phyloP scores from a whole-genome alignment of 352 stramenopile genomes.

The Pythium angustatum region DNA sequence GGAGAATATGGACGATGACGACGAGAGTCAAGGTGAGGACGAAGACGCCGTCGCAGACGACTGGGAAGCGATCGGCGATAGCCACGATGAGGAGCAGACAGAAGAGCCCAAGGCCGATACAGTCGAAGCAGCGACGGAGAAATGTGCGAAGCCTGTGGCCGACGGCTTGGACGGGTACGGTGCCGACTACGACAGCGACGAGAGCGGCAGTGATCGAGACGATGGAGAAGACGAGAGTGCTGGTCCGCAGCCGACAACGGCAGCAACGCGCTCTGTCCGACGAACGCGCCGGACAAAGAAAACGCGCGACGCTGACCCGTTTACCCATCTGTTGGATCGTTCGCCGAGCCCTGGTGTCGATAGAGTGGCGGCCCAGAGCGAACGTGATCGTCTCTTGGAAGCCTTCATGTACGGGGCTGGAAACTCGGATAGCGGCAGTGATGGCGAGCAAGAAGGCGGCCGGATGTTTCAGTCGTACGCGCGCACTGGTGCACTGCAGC shows the following conservation, averaged over 20 bases:
- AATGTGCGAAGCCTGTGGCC: background rate
- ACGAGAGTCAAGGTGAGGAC: slow-evolving; percentile 10
- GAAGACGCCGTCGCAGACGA: slow-evolving; percentile 22
- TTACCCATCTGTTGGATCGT: background rate
- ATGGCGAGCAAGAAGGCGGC: slow-evolving; percentile 12
- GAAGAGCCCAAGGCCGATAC: no score
- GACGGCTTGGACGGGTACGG: slow-evolving; percentile 47
- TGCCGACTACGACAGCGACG: slow-evolving; percentile 66
- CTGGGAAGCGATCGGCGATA: slow-evolving; percentile 18
- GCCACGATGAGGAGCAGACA: slow-evolving; percentile 23
- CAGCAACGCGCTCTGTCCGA: slow-evolving; percentile 9
- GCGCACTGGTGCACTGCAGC: slow-evolving; percentile 55
- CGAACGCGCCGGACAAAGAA: slow-evolving; percentile 17
- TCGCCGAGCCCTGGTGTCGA: background rate
- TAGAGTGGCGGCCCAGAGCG: background rate
- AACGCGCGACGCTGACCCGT: background rate
- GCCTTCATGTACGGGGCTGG: slow-evolving; percentile 25
- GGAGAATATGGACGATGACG: slow-evolving; percentile 3
- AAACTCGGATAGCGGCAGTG: slow-evolving; percentile 19
- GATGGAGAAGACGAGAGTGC: slow-evolving; percentile 3
- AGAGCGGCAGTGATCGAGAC: slow-evolving; percentile 30
- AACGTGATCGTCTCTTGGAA: slow-evolving; percentile 17
- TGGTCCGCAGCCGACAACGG: background rate
- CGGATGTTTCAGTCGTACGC: slow-evolving; percentile 61
- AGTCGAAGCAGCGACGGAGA: no score